A percentile compares a stretch with the other conserved stretches of the same genome.
Evolutionary conservation across 1,284 basidiomycete genomes (phyloP).

Genomic region (Moesziomyces globuligerus): DNA sequence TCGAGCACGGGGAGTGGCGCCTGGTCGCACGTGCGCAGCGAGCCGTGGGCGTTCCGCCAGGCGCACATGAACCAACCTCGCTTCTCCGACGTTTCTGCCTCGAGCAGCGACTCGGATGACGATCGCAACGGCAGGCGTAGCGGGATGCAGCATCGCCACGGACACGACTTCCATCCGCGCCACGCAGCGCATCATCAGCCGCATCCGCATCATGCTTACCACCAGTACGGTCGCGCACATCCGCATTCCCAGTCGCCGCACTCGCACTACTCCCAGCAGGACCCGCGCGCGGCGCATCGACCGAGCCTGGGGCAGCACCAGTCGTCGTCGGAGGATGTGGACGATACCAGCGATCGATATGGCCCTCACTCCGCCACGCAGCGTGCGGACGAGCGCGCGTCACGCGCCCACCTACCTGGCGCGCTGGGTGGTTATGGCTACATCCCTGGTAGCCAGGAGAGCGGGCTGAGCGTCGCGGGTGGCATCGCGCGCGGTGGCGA

Average conservation of each 20-base stretch:
- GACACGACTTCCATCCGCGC: slow-evolving; percentile 11
- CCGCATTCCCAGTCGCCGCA: slow-evolving; percentile 9
- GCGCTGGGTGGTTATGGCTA: slow-evolving; percentile 60
- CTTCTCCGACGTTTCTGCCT: slow-evolving; percentile 42
- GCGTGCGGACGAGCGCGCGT: slow-evolving; percentile 2
- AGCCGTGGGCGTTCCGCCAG: slow-evolving; percentile 44
- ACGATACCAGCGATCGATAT: slow-evolving; percentile 23
- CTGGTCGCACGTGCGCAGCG: slow-evolving; percentile 43
- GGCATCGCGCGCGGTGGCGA: slow-evolving; percentile 7
- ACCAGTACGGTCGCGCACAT: neutral
- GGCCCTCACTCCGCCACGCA: neutral
- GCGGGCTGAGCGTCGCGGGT: slow-evolving; percentile 45
- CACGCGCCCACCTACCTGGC: slow-evolving; percentile 34
- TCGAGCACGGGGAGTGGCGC: slow-evolving; percentile 31
- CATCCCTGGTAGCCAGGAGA: slow-evolving; percentile 63
- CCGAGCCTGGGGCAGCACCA: slow-evolving; percentile 21
- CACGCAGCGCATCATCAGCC: slow-evolving; percentile 11
- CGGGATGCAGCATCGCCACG: slow-evolving; percentile 18
- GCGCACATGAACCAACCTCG: slow-evolving; percentile 39
- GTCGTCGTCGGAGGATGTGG: slow-evolving; percentile 39
- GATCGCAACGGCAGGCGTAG: slow-evolving; percentile 21
- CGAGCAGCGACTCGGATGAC: slow-evolving; percentile 43
- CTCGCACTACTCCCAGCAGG: slow-evolving; percentile 17
- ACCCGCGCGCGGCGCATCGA: slow-evolving; percentile 14
- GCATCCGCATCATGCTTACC: slow-evolving; percentile 9